Base-by-base conservation (phyloP, 164 flowering plant genomes). In the Aristolochia fimbriata region DNA sequence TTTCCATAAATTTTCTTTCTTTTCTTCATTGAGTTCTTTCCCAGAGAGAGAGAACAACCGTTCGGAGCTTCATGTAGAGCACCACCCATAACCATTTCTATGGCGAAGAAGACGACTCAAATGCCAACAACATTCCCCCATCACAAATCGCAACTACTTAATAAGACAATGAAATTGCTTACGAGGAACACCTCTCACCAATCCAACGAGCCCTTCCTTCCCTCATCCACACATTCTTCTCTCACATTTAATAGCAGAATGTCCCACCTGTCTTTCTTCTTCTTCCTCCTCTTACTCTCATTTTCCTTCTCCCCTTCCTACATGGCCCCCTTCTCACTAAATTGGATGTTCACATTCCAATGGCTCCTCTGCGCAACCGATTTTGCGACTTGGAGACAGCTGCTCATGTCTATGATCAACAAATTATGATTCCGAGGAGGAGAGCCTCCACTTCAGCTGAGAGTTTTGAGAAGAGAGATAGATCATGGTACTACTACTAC, bases 181-280 rank as follows among this genome's bases (percentile, higher is more conserved):
- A 49, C 19, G 16, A 49, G 52, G 52, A 49, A 49, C 20, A 49
- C 52, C 19, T 49, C 52, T 49, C 19, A 49, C 52, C 52, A 49
- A 49, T 49, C 21, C 37, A 30, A 51, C 58, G 27, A 56, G 52
- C 17, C 14, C 19, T 24, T 46, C 30, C 10, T 10, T 15, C 46
- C 74, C 30, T 20, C 63, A 65, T 27, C 92, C 92, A 83, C 83
- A 86, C 19, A 80, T 80, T 81, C 62, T 49, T 57, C 71, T 75
- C 65, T 77, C 82, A 41, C 73, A 81, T 80, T 81, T 63, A 80
- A 67, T 68, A 60, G 43, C 37, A 22, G 58, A 16, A 31, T 51
- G 55, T 51, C 76, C 75, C 73, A 61, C 30, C 56, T 27, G 54
- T 20, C 19, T 46, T 46, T 41, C n/a, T n/a, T 22, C 31, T 4